A percentile compares a stretch with the other conserved stretches of the same genome.
These are phyloP conservation scores for Hypoxylon sp. DNA, from an alignment of 2,329 filamentous ascomycete species.

Conservation along the genomic window DNA sequence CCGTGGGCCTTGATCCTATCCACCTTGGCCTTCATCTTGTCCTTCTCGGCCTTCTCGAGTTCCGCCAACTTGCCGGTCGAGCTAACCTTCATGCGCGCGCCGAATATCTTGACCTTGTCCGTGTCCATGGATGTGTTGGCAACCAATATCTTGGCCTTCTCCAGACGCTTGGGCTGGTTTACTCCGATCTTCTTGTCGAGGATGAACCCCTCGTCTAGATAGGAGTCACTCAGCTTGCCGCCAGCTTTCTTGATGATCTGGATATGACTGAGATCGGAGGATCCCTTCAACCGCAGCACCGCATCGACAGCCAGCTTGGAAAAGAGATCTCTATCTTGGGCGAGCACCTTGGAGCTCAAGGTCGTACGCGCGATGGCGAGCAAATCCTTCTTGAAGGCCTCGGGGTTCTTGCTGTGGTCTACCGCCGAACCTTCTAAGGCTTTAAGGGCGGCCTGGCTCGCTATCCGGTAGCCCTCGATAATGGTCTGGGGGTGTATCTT, in stretches of 20 bases:
- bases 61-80: constrained; percentile 98
- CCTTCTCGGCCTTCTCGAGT: constrained; percentile 95
- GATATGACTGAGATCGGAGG: constrained; percentile 95
- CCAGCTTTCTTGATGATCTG: constrained; percentile 99
- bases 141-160: constrained; percentile 98
- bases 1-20: constrained; percentile 98
- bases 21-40: constrained; percentile 99
- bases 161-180: constrained; percentile 96
- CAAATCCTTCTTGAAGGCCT: constrained; percentile 89
- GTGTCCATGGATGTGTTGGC: constrained; percentile 99
- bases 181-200: constrained; percentile 99
- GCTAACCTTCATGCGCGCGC: constrained; percentile 94
- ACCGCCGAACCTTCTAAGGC: constrained; percentile 87
- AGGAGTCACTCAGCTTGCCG: constrained; percentile 96
- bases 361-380: constrained; percentile 93
- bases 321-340: constrained; percentile 94
- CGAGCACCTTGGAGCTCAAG: constrained; percentile 95
- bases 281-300: constrained; percentile 88
- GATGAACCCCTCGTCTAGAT: constrained; percentile 98
- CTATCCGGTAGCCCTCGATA: constrained; percentile 99
- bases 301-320: constrained; percentile 90
- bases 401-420: constrained; percentile 86
- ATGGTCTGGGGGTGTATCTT: constrained; percentile 99
- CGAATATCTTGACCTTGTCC: constrained; percentile 99
- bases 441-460: constrained; percentile 85